Conservation (phyloP, 2,329 filamentous ascomycete species). For the Aureobasidium sp. region DNA sequence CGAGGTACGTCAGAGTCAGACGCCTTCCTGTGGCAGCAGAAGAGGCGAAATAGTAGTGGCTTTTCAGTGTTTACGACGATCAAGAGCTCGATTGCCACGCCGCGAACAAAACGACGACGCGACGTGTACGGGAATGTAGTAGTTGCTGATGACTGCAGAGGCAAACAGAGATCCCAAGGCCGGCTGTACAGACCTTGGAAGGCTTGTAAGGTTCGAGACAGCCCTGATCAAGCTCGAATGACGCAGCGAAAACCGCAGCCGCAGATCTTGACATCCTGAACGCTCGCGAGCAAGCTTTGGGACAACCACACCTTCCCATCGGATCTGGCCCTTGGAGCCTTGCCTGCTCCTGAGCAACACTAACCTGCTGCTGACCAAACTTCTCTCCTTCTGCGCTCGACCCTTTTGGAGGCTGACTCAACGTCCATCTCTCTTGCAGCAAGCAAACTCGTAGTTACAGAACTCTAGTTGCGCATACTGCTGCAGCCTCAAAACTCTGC, state of each 20-base stretch:
- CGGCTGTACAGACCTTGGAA: constrained; percentile 1
- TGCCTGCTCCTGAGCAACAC: too few relatives aligned
- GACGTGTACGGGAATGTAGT: neutral
- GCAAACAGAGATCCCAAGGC: neutral
- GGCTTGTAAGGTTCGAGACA: constrained; percentile 7
- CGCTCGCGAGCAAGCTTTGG: neutral
- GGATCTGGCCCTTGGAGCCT: too few relatives aligned
- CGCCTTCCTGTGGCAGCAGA: constrained; percentile 1
- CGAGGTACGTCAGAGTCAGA: constrained; percentile 1
- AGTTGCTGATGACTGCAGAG: neutral
- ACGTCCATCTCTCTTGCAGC: neutral
- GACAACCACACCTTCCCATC: neutral
- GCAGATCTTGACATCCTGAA: constrained; percentile 1
- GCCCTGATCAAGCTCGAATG: neutral
- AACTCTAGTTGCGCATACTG: neutral
- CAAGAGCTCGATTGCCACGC: neutral
- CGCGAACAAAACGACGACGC: neutral
- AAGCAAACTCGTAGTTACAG: neutral
- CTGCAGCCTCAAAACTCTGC: neutral
- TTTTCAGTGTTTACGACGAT: neutral
- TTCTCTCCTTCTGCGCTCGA: neutral
- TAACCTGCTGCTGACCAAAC: too few relatives aligned
- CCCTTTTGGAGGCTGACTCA: neutral
- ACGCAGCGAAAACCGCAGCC: neutral
- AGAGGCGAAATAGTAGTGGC: neutral